phyloP scores from a whole-genome alignment of 2,329 filamentous ascomycete genomes.

The Pyricularia grisea region DNA sequence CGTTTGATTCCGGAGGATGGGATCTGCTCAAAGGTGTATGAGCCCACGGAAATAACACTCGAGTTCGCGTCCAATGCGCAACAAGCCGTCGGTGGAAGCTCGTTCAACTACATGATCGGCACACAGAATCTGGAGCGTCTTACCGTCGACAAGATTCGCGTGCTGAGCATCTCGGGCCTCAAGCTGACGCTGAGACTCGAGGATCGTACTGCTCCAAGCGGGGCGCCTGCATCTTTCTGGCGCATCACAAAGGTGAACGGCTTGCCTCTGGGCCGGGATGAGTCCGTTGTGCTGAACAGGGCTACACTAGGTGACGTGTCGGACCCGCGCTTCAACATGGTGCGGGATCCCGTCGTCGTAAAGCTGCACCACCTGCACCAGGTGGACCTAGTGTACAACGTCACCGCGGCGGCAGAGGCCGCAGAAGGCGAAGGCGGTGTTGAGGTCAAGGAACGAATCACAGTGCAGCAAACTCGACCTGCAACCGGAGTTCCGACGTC shows the following conservation, averaged over 20 bases:
- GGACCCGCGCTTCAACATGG: constrained; percentile 75
- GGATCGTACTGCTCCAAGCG: constrained; percentile 9
- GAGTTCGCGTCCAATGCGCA: constrained; percentile 48
- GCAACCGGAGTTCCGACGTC: neutral
- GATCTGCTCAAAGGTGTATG: constrained; percentile 62
- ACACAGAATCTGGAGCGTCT: constrained; percentile 38
- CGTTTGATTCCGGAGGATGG: constrained; percentile 67
- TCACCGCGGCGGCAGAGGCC: constrained; percentile 8
- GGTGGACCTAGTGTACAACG: constrained; percentile 59
- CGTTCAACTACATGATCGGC: constrained; percentile 36
- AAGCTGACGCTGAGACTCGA: constrained; percentile 57
- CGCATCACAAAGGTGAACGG: constrained; percentile 74
- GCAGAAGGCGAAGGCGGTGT: neutral
- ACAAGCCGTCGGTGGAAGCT: constrained; percentile 24
- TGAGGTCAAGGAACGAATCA: neutral
- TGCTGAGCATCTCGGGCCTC: constrained; percentile 45
- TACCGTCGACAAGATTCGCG: constrained; percentile 33
- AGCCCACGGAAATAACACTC: constrained; percentile 60
- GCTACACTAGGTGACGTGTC: constrained; percentile 66
- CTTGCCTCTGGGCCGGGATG: constrained; percentile 74
- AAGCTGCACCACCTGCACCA: constrained; percentile 36
- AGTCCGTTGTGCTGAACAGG: constrained; percentile 72
- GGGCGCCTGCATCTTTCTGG: constrained; percentile 35
- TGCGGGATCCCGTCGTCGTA: constrained; percentile 51
- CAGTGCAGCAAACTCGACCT: neutral